Base-by-base conservation (phyloP, 2,329 filamentous ascomycete genomes). In the Beauveria varroae region DNA sequence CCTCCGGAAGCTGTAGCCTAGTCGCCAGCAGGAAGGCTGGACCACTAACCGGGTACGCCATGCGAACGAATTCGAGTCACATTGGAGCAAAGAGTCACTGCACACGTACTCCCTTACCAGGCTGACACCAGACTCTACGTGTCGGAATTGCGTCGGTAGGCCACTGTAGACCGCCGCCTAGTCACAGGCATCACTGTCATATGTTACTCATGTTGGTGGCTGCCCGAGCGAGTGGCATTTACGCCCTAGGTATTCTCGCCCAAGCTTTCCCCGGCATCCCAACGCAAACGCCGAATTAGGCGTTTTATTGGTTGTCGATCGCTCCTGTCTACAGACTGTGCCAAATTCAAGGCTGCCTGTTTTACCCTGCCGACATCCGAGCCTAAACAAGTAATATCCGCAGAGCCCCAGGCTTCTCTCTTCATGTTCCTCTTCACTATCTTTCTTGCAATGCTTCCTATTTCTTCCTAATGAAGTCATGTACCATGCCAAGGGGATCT, bases 101-200 rank as follows among this genome's bases (percentile, higher is more conserved):
- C 44, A 46, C 37, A 57, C 60, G 60, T 41, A 57, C 18, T 20
- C 54, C 28, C 53, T 14, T n/a, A 43, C 24, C 22, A 53, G 47
- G 53, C 50, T 62, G 60, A 62, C 54, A 54, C 47, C 53, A 62
- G 52, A 26, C 46, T 53, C 12, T 62, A 62, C 60, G 60, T 57
- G 49, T 58, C 51, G 20, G 22, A 22, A 50, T n/a, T 53, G 28
- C 24, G 9, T 20, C 16, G 22, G 44, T 30, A 53, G 40, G n/a
- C 24, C 22, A 37, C 24, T 22, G 12, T 26, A 43, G 47, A 52
- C 41, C 49, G 18, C 40, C 26, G 49, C 20, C 22, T 53, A 20
- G 24, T 28, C 40, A 46, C 14, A 14, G 24, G 7, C 43, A 40
- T 52, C 18, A 40, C 47, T 37, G 37, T 34, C 37, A 41, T 58